phyloP scores from a whole-genome alignment of 768 basidiomycete genomes.

The Chlorophyllum brunneum region DNA sequence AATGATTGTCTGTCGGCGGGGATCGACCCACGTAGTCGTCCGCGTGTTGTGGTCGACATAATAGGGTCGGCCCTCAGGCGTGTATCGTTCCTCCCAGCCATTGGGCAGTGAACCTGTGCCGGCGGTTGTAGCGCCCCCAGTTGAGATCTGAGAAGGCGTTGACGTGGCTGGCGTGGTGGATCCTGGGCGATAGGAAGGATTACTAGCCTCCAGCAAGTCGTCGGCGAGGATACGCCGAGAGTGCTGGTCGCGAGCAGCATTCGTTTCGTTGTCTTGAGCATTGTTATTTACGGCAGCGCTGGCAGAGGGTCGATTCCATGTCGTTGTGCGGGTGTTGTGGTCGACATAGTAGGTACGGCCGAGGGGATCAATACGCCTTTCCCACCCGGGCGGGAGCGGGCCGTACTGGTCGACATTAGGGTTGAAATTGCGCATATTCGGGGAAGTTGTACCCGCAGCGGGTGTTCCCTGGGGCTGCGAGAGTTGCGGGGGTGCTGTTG shows the following conservation, averaged over 20 bases:
- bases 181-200: conserved; percentile 33
- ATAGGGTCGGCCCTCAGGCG: conserved; percentile 96
- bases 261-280: conserved; percentile 73
- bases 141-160: conserved; percentile 37
- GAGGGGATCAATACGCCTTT: conserved; percentile 93
- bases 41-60: conserved; percentile 99
- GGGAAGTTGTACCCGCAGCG: conserved; percentile 28
- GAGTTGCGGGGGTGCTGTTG: conserved; percentile 17
- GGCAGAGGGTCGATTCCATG: conserved; percentile 90
- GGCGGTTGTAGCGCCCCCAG: conserved; percentile 52
- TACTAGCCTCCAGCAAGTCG: conserved; percentile 76
- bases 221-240: conserved; percentile 80
- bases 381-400: conserved; percentile 89
- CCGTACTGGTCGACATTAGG: conserved; percentile 94
- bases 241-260: conserved; percentile 84
- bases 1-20: conserved; percentile 92
- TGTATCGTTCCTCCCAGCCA: conserved; percentile 99
- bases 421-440: conserved; percentile 81
- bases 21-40: conserved; percentile 99
- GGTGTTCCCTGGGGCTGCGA: conserved; percentile 10
- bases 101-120: conserved; percentile 88
- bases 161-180: conserved; percentile 27
- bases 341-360: conserved; percentile 98
- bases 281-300: conserved; percentile 71
- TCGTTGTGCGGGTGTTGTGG: conserved; percentile 95